These are phyloP conservation scores for Fusarium transvaalense DNA, from an alignment of 2,329 filamentous ascomycete genomes.

Conservation along the genomic window DNA sequence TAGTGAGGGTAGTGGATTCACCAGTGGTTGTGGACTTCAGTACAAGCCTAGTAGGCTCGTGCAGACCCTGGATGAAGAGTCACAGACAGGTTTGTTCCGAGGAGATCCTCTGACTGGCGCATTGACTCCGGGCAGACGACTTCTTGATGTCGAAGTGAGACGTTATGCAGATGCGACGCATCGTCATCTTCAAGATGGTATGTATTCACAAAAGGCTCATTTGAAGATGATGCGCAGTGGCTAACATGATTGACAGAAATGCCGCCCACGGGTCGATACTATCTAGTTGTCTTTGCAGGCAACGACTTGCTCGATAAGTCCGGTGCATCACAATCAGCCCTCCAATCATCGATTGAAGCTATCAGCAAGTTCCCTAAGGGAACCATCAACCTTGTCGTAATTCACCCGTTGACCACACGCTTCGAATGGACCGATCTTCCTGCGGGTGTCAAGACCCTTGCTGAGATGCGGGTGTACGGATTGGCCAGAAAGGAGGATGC, in stretches of 20 bases:
- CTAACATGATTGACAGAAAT: constrained; percentile 9
- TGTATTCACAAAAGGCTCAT: accelerated
- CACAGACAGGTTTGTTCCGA: not conserved
- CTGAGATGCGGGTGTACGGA: constrained; percentile 10
- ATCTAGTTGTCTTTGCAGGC: constrained; percentile 1
- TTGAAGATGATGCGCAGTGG: accelerated
- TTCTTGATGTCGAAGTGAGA: constrained; percentile 19
- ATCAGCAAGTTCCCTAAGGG: not conserved
- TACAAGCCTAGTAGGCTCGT: constrained; percentile 4
- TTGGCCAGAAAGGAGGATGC: constrained; percentile 12
- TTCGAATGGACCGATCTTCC: constrained; percentile 24
- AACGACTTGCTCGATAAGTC: not conserved
- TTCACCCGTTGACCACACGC: constrained; percentile 3
- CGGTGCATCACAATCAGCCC: not conserved
- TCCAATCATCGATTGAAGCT: not conserved
- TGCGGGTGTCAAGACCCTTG: not conserved
- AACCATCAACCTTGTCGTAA: not conserved
- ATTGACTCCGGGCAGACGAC: constrained; percentile 3
- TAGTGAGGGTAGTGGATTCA: constrained; percentile 16
- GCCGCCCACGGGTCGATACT: constrained; percentile 10
- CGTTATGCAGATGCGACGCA: constrained; percentile 17
- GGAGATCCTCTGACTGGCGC: not conserved
- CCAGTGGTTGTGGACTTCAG: constrained; percentile 18
- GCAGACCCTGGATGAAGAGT: not conserved
- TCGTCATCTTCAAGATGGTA: constrained; percentile 18